phyloP scores from a whole-genome alignment of 2,329 filamentous ascomycete species.

The Colletotrichum melonis region DNA sequence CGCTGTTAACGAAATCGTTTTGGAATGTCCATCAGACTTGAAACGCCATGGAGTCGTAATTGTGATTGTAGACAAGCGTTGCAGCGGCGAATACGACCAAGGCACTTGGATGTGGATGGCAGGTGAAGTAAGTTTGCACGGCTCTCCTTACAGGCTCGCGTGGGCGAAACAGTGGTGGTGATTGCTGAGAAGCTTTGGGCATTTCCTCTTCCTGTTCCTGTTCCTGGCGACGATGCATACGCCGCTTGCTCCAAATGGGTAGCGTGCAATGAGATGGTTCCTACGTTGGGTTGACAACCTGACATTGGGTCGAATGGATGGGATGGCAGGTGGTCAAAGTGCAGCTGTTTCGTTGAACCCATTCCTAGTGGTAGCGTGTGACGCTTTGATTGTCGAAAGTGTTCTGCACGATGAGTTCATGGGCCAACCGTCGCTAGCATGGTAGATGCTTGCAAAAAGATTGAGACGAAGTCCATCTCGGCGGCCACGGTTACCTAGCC shows the following conservation, averaged over 20 bases:
- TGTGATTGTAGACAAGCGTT: not conserved
- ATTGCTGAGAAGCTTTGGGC: not conserved
- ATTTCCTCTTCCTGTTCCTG: slow-evolving; percentile 4
- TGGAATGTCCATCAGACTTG: not conserved
- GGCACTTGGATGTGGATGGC: slow-evolving; percentile 2
- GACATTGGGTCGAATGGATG: not conserved
- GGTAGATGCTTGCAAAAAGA: not conserved
- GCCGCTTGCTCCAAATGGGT: not conserved
- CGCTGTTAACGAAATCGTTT: not conserved
- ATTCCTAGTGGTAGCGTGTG: not conserved
- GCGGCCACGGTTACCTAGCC: not conserved
- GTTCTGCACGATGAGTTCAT: not conserved
- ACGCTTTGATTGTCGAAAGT: not conserved
- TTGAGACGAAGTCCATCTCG: not conserved
- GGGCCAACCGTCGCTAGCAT: not conserved
- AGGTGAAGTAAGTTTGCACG: slow-evolving; percentile 16
- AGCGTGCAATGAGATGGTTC: not conserved
- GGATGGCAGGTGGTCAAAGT: slow-evolving; percentile 20
- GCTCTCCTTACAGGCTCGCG: slow-evolving; percentile 1
- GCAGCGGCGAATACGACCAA: slow-evolving; percentile 3
- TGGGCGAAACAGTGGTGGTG: not conserved
- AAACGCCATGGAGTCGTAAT: slow-evolving; percentile 17
- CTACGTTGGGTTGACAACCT: not conserved
- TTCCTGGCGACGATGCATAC: not conserved
- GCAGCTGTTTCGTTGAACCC: slow-evolving; percentile 9